Base-by-base conservation (phyloP, 495 filamentous ascomycete species). In the Astrocystis sublimbata region DNA sequence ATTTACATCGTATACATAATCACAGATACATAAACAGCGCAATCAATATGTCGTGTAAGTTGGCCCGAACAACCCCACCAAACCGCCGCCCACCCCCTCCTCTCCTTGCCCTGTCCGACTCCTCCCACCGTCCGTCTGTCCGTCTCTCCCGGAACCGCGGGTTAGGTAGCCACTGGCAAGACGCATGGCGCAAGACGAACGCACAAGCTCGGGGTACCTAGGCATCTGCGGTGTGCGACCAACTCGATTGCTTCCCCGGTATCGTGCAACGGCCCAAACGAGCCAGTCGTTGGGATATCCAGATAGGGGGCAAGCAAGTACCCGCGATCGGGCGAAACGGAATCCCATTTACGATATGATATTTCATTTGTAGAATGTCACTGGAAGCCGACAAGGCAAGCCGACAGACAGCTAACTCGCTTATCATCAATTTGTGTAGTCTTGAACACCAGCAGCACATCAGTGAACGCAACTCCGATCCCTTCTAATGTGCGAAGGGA, bases 381-480 rank as follows among this genome's bases (percentile, higher is more conserved):
- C n/a, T 30, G 10, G 13, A 13, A 2, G 17, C 24, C 19, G 9
- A 26, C 5, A 10, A 15, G 23, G 6, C 17, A 15, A 9, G 28
- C 8, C 23, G 23, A 42, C 24, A 45, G 28, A 9, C 40, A 17
- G 38, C 53, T 57, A 23, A 30, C 52, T 12, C 6, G 31, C 53
- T 42, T 2, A 9, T 24, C 13, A 12, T 19, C 4, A 24, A 13
- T n/a, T n/a, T n/a, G 17, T 45, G 28, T 64, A 79, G 76, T 79
- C 66, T 67, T 81, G 58, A 71, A 61, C 23, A 68, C 67, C 45
- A 73, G 72, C 28, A 80, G 76, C 10, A 72, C 70, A 38, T 73
- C 87, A 55, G 81, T 79, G 33, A 83, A 82, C 64, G 77, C 83
- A 31, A 88, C 86, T 10, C 76, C 83, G 1, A 79, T 91, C 53